Base-by-base conservation (phyloP, 495 filamentous ascomycete genomes). In the Hypoxylon lienhwacheense region DNA sequence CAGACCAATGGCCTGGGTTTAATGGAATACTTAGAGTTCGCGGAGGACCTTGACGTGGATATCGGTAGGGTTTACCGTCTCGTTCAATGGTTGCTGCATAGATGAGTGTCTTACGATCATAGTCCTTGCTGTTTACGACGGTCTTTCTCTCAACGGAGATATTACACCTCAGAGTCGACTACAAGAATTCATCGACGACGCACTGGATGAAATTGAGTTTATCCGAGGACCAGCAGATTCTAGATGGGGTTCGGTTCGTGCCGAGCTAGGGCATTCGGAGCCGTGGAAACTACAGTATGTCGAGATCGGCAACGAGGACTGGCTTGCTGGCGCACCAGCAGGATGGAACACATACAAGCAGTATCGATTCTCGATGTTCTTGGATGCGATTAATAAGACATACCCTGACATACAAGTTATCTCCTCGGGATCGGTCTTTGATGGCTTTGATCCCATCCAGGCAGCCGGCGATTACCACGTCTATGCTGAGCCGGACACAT, bases 301-400 rank as follows among this genome's bases (percentile, higher is more conserved):
- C 25, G 84, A 86, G 61, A 75, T 87, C 56, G 85, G 85, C 19
- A 86, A 87, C 55, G 83, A 87, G 61, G 84, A 87, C 45, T 80
- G 75, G 63, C 78, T 85, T 12, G 68, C 71, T n/a, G 66, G 66
- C 1, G 56, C 66, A 5, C 57, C 69, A 2, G 26, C 45, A 1
- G 60, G 71, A 5, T 68, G 63, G 53, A 63, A 67, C 5, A 69
- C 75, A n/a, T 84, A 82, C 64, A 71, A 72, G 15, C 28, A 66
- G 14, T 85, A 85, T 57, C 75, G 83, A 17, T 85, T 83, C 61
- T 71, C 72, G 1, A 64, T 64, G 24, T 83, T 86, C 55, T 73
- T 81, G 45, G 64, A 80, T 25, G 81, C 80, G 0, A 79, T 88
- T 52, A 71, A 76, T 32, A 62, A 66, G 8, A 73, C 72, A 21